Base-by-base conservation (phyloP, 805 yeast species). In the Zygosaccharomyces pseudorouxii region DNA sequence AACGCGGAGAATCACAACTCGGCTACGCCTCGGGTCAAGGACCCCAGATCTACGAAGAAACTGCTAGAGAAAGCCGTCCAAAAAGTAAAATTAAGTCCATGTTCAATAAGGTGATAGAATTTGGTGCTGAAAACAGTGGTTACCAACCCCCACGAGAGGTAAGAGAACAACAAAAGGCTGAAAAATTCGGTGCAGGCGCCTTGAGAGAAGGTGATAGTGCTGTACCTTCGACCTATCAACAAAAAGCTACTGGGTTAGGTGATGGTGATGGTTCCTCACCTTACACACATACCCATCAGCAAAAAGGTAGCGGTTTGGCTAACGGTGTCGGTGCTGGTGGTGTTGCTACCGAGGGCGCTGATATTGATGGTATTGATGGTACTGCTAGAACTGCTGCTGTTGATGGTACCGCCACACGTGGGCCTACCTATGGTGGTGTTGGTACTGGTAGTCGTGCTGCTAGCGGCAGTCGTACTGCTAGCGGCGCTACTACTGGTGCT, bases 51-150 rank as follows among this genome's bases (percentile, higher is more conserved):
- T 38, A 38, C 14, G 41, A 38, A 4, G 29, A 12, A 7, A 23
- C 23, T 14, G 23, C 42, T 11, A 16, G 19, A 5, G 44, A 41
- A 16, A 41, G 27, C 28, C 35, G 39, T 30, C 18, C 48, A 22
- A 38, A 47, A 43, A 43, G 45, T 38, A 61, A 56, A 45, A 55
- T 64, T 35, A 64, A 61, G 51, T 54, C 51, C 37, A 54, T 64
- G 33, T 48, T 65, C n/a, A 57, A 57, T 30, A 63, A 57, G 43
- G 60, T 65, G 14, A 62, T 60, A 6, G 65, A 64, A 42, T 65
- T 65, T 42, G 64, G 68, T 12, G 55, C 56, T n/a, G 67, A 65
- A 45, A 64, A 65, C 42, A 61, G 62, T 41, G 70, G 70, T 2
- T 60, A 62, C 46, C 70, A 64, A 47, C 58, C 60, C 14, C 41